A percentile compares a stretch with the other conserved stretches of the same genome.
phyloP scores from a whole-genome alignment of 2,329 filamentous ascomycete species.

The Aspergillus tamarii region DNA sequence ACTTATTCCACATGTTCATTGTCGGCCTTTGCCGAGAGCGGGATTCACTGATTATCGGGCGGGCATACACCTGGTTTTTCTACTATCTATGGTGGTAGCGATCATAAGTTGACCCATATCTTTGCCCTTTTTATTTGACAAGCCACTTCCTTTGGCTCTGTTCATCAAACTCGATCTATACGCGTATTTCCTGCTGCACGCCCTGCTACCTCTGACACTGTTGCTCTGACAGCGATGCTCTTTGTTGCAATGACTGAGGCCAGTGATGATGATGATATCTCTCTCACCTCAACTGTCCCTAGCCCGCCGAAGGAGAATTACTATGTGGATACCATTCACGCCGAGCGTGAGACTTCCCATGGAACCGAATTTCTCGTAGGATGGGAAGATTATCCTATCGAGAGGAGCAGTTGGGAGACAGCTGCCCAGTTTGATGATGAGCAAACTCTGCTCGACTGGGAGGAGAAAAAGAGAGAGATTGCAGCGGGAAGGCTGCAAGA shows the following conservation, averaged over 20 bases:
- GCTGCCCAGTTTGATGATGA: slow-evolving; percentile 42
- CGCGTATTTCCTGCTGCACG: background rate
- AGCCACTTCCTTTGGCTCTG: background rate
- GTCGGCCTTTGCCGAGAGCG: background rate
- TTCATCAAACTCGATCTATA: background rate
- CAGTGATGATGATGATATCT: slow-evolving; percentile 55
- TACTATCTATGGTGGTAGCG: background rate
- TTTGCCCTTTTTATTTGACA: background rate
- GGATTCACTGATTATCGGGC: background rate
- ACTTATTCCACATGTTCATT: background rate
- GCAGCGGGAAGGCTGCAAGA: slow-evolving; percentile 28
- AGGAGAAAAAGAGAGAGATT: slow-evolving; percentile 36
- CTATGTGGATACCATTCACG: slow-evolving; percentile 58
- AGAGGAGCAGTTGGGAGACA: slow-evolving; percentile 61
- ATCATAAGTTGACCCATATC: background rate
- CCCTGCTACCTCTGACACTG: background rate
- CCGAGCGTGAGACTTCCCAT: slow-evolving; percentile 44
- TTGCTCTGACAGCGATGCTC: background rate
- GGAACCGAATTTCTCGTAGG: slow-evolving; percentile 61
- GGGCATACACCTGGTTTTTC: background rate
- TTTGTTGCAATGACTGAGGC: slow-evolving; percentile 19
- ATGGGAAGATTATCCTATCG: slow-evolving; percentile 64
- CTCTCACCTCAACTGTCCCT: slow-evolving; percentile 57
- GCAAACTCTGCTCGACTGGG: slow-evolving; percentile 47
- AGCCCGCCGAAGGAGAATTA: slow-evolving; percentile 55